These are phyloP conservation scores for Talaromyces sp. DNA, from an alignment of 2,329 filamentous ascomycete species.

Conservation along the genomic window DNA sequence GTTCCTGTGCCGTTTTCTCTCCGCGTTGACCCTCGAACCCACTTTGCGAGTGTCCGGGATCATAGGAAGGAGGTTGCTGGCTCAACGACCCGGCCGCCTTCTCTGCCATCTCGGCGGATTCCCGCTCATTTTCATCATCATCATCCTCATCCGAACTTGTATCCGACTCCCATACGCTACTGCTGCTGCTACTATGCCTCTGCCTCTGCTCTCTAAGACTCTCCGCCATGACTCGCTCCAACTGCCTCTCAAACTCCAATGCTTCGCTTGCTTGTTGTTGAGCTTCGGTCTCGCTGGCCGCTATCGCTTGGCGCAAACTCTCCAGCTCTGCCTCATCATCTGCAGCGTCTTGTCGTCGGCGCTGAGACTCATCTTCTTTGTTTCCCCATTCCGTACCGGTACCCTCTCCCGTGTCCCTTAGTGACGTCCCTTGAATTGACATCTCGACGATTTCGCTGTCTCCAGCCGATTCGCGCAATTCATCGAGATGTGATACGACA, in stretches of 20 bases:
- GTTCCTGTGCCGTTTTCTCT: neutral
- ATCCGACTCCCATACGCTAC: neutral
- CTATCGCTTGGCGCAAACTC: neutral
- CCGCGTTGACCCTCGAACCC: neutral
- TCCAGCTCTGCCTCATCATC: neutral
- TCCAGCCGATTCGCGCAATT: neutral
- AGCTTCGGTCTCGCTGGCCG: neutral
- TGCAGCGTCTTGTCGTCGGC: neutral
- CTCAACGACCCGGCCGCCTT: neutral
- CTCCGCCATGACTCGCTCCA: neutral
- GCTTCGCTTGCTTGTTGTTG: constrained; percentile 4
- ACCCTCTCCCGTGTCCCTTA: neutral
- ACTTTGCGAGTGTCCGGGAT: neutral
- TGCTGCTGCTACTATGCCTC: neutral
- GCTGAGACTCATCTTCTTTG: neutral
- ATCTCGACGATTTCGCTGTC: neutral
- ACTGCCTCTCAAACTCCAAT: neutral
- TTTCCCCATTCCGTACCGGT: neutral
- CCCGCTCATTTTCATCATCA: neutral
- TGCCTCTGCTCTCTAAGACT: neutral
- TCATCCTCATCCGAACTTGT: neutral
- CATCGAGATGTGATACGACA: neutral
- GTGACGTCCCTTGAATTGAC: neutral
- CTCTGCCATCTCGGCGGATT: neutral
- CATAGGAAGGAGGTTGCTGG: constrained; percentile 4